A percentile compares a stretch with the other conserved stretches of the same genome.
Evolutionary conservation across 441 rosid species (phyloP).

Genomic region (Adansonia grandidieri): DNA sequence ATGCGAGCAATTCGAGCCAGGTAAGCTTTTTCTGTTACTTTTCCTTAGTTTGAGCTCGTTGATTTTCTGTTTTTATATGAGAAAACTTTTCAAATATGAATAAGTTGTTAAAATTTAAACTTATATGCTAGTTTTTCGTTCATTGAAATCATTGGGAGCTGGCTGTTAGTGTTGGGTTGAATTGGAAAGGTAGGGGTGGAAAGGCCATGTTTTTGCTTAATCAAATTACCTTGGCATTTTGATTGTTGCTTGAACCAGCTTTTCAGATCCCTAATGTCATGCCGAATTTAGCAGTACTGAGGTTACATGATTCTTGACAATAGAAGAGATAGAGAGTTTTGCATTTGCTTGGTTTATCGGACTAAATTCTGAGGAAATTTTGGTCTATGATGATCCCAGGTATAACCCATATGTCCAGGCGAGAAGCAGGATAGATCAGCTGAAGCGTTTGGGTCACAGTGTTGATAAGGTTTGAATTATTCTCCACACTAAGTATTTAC

Average conservation of each 20-base stretch:
- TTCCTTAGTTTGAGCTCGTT: background rate
- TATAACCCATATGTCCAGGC: slow-evolving; percentile 98
- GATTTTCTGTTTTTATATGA: background rate
- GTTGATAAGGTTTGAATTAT: slow-evolving; percentile 78
- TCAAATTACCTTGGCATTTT: background rate
- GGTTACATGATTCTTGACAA: background rate
- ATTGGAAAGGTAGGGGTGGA: background rate
- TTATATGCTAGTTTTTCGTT: background rate
- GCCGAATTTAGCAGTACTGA: background rate
- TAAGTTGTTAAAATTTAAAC: background rate
- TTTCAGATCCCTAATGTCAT: slow-evolving; percentile 2
- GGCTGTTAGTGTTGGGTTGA: background rate
- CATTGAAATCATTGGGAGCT: slow-evolving; percentile 3
- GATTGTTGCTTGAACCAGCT: background rate
- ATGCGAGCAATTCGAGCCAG: slow-evolving; percentile 99
- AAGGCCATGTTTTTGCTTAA: background rate
- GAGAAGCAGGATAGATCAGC: slow-evolving; percentile 97
- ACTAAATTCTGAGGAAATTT: background rate
- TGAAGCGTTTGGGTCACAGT: slow-evolving; percentile 96
- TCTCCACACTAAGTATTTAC: background rate
- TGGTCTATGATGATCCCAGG: slow-evolving; percentile 44
- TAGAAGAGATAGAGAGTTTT: background rate
- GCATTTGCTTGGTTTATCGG: background rate
- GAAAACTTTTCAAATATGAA: background rate
- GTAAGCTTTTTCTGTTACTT: slow-evolving; percentile 36